Conservation (phyloP, 2,329 filamentous ascomycete genomes). For the Dactylellina parvicollis region DNA sequence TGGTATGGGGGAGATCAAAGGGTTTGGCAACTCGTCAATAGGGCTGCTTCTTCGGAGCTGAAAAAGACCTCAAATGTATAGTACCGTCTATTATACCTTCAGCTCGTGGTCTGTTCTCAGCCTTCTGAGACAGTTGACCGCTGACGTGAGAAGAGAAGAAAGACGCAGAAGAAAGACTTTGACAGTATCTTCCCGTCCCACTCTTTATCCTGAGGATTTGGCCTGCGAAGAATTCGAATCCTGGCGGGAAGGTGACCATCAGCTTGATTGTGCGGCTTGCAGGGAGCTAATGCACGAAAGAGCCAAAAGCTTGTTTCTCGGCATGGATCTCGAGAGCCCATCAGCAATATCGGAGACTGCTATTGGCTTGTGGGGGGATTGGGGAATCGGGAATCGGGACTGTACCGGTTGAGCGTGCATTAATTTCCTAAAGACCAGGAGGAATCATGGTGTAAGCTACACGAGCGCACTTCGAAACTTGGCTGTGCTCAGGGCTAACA, state of each 20-base stretch:
- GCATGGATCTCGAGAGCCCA: slow-evolving; percentile 4
- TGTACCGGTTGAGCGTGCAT: too few species aligned
- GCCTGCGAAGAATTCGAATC: not conserved
- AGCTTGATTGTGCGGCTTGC: slow-evolving; percentile 20
- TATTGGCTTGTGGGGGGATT: not conserved
- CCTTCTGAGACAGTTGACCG: not conserved
- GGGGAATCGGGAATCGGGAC: not conserved
- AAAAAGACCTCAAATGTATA: not conserved
- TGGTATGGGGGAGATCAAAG: too few species aligned
- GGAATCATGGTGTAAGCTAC: too few species aligned
- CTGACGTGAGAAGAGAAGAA: not conserved
- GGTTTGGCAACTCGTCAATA: not conserved
- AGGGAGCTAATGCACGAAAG: slow-evolving; percentile 7
- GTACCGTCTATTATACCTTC: not conserved
- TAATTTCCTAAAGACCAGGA: too few species aligned
- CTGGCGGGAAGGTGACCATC: not conserved
- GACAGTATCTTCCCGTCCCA: not conserved
- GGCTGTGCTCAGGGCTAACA: too few species aligned
- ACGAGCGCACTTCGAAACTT: too few species aligned
- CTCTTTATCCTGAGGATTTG: slow-evolving; percentile 10
- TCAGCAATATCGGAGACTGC: not conserved
- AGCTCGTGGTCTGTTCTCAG: not conserved
- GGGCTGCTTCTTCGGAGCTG: not conserved
- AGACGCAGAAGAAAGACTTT: not conserved
- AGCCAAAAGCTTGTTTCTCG: slow-evolving; percentile 1